Conservation (phyloP, 2,329 filamentous ascomycete genomes). For the Parastagonospora nodorum region DNA sequence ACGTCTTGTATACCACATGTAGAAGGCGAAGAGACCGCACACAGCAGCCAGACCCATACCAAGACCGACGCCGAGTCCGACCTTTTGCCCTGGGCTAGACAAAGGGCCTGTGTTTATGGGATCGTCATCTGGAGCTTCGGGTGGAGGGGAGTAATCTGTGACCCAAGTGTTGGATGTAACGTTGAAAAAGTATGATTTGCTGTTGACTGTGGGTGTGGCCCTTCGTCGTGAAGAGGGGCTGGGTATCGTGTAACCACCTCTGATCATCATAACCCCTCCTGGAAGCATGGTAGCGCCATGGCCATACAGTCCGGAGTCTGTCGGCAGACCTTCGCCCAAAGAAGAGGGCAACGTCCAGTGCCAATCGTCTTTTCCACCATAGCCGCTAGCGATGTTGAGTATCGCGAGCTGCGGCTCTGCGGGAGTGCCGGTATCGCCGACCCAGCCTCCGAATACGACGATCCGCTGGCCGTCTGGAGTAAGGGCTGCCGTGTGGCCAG, state of each 20-base stretch:
- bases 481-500: conserved; percentile 85
- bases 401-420: conserved; percentile 83
- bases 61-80: conserved; percentile 52
- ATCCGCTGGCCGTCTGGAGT: conserved; percentile 78
- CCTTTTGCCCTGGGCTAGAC: conserved; percentile 52
- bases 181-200: conserved; percentile 64
- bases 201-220: conserved; percentile 46
- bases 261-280: conserved; percentile 65
- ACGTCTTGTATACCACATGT: conserved; percentile 54
- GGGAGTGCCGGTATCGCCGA: conserved; percentile 75
- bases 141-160: conserved; percentile 60
- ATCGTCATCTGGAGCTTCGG: conserved; percentile 14
- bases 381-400: conserved; percentile 74
- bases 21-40: conserved; percentile 49
- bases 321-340: conserved; percentile 49
- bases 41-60: conserved; percentile 51
- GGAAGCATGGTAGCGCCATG: conserved; percentile 67
- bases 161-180: conserved; percentile 64
- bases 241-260: conserved; percentile 62
- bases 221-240: conserved; percentile 44
- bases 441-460: conserved; percentile 88
- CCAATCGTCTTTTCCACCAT: conserved; percentile 68
- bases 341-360: conserved; percentile 67
- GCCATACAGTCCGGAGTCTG: conserved; percentile 61
- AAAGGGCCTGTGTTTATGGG: conserved; percentile 38